These are phyloP conservation scores for Cornus florida DNA, from an alignment of 148 eudicot genomes.

Conservation along the genomic window DNA sequence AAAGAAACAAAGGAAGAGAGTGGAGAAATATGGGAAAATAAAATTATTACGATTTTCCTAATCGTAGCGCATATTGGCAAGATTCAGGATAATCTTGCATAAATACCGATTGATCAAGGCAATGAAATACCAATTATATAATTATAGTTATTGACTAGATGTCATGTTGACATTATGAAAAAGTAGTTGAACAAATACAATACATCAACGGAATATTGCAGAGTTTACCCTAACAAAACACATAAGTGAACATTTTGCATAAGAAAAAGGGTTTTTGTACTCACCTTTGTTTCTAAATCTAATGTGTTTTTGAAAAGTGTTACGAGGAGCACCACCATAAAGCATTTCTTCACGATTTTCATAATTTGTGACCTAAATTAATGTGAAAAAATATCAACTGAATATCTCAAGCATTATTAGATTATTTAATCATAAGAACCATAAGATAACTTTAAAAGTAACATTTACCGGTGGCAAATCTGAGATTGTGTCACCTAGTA, in stretches of 20 bases:
- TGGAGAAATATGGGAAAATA: no score
- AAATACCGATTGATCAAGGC: no score
- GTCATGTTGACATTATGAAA: no score
- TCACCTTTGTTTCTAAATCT: constrained; percentile 28
- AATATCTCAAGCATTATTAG: neutral
- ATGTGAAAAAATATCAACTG: neutral
- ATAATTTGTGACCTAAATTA: constrained; percentile 27
- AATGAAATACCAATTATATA: no score
- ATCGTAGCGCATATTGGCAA: no score
- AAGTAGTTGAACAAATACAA: neutral
- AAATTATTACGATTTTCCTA: no score
- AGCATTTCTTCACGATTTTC: constrained; percentile 29
- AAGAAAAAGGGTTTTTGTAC: neutral
- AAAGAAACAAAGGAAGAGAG: no score
- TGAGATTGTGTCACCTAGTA: constrained; percentile 36
- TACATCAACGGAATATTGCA: neutral
- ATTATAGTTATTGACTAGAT: no score
- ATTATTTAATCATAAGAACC: no score
- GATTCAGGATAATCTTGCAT: no score
- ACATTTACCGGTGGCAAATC: constrained; percentile 33
- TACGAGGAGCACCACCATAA: constrained; percentile 21
- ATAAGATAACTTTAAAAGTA: neutral
- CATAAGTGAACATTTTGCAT: neutral
- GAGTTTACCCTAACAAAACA: neutral
- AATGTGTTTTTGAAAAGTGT: constrained; percentile 27